Evolutionary conservation across 768 basidiomycete species (phyloP), one percentile per base, ranked within the genome.

Genomic region (Boletellus ananiceps): DNA sequence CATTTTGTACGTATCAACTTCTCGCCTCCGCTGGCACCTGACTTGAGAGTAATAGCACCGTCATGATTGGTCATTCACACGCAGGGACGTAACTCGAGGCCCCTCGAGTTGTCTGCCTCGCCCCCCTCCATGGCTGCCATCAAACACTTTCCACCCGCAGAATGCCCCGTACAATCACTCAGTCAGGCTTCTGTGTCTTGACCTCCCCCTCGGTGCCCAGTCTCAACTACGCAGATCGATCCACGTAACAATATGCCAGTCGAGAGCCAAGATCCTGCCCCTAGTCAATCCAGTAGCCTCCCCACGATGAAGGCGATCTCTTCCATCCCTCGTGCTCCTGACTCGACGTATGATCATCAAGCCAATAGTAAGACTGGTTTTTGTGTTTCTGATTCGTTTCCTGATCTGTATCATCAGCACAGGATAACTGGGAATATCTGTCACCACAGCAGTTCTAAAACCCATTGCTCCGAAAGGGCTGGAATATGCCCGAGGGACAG

Each of bases 371-470:
- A 46, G 44, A 12, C 16, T 31, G 0, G 29, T 8, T 8, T 8
- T 29, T 14, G 25, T 2, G 5, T 35, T 5, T 19, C 7, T 31
- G 13, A 16, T 11, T 12, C 6, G 18, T 5, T 29, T 8, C 9
- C 35, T 25, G 14, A 45, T 3, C 8, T 9, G 5, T 27, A 2
- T 41, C 19, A 2, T 38, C 15, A 55, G 54, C 42, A 7, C 43
- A 55, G 18, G 53, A 49, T 2, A 55, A 49, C 14, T 55, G 46
- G 46, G 54, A 55, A n/a, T 42, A 49, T 18, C 53, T 52, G 2
- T 55, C 54, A 3, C 52, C 53, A 15, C 52, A 55, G 29, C 46
- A 55, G 11, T 55, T 55, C 38, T 55, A 55, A 19, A 55, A 55
- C 5, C 52, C 54, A 13, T 31, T 55, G 39, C 34, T 36, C 29